These are phyloP conservation scores for Cytospora leucostoma DNA, from an alignment of 2,329 filamentous ascomycete genomes.

Conservation along the genomic window DNA sequence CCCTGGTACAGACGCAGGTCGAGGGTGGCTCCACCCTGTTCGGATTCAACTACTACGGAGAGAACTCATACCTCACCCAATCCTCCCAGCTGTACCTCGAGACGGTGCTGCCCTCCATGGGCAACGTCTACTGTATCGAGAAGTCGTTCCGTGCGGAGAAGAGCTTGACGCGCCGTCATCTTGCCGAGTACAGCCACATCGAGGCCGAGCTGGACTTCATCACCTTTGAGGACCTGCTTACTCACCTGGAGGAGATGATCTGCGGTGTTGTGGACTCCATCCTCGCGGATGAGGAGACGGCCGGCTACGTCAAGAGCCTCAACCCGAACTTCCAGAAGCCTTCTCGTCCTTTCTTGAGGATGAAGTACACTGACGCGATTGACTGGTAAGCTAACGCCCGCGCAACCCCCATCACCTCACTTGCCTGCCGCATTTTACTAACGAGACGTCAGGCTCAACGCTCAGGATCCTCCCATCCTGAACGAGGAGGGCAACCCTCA, in stretches of 20 bases:
- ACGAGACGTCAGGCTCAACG: conserved; percentile 72
- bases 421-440: background rate
- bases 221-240: conserved; percentile 83
- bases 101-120: conserved; percentile 85
- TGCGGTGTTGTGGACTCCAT: conserved; percentile 81
- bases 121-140: conserved; percentile 96
- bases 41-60: conserved; percentile 63
- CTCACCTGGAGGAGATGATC: conserved; percentile 83
- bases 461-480: conserved; percentile 75
- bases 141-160: conserved; percentile 99
- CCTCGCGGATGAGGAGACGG: conserved; percentile 71
- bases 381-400: conserved; percentile 23
- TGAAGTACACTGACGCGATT: conserved; percentile 69
- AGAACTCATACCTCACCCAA: conserved; percentile 91
- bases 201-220: conserved; percentile 98
- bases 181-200: conserved; percentile 95
- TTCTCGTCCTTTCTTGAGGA: conserved; percentile 84
- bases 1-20: conserved; percentile 92
- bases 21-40: conserved; percentile 93
- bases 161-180: conserved; percentile 86
- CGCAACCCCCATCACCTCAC: background rate
- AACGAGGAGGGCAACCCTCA: conserved; percentile 93
- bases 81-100: conserved; percentile 97
- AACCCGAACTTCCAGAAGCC: conserved; percentile 90
- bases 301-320: conserved; percentile 75